Evolutionary conservation across 2,329 filamentous ascomycete genomes (phyloP), one percentile per base, ranked within the genome.

Genomic region (Cladosporium colombiae): DNA sequence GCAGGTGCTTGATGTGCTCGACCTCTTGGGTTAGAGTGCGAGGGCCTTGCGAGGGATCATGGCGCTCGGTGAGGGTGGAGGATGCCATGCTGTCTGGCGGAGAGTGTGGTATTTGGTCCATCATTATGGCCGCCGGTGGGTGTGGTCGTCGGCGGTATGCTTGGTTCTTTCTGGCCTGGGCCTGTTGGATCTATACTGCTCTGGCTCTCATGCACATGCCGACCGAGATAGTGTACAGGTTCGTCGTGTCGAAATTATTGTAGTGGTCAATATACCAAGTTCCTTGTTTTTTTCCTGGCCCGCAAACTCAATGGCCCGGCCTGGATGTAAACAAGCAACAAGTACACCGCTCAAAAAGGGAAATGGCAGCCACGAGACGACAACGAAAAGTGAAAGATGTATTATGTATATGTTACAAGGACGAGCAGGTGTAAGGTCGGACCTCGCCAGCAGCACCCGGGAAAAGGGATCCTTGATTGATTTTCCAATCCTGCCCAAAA

Each of bases 1-100:
- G 50, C 4, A 73, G 65, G 18, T 64, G 29, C 40, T 72, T 72
- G 64, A 73, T 71, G 55, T 70, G 68, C 25, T 73, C 71, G 33
- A 73, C 66, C 29, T 73, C 72, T 44, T 70, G 70, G 10, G 66
- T 65, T 5, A 74, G 65, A 10, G 67, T 59, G 27, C 70, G 65
- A 1, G 68, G 55, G 11, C 66, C 67, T 3, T 35, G 40, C 5
- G 23, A 40, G 14, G 55, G n/a, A 25, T 62, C 64, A 31, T 23
- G 31, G 23, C 23, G 33, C 23, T 62, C 53, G 5, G 64, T 66
- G 16, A 56, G 27, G 18, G 50, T 62, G 29, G 64, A 66, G 18
- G 64, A 66, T 13, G 64, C 35, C 29, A 67, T 25, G 56, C 68
- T 69, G 49, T 49, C 64, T 16, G 69, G 63, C 6, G 65, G 57